Evolutionary conservation across 2,329 filamentous ascomycete genomes (phyloP), one percentile per base, ranked within the genome.

Genomic region (Ophiocordyceps camponoti-rufipedis): DNA sequence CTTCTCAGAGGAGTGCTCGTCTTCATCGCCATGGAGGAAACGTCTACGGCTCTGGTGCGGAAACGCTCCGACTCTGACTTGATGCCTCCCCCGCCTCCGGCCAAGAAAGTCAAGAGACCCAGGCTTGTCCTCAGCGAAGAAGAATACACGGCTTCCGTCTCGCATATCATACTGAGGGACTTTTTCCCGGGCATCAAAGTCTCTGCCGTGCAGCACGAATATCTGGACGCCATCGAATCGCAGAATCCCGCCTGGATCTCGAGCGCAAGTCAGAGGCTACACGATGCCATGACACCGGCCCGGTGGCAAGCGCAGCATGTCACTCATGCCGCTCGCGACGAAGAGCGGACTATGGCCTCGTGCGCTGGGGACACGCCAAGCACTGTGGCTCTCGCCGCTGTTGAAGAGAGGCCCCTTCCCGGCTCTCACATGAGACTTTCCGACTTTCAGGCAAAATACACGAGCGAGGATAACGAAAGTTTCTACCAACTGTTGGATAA

Each of bases 381-480:
- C 49, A 80, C 81, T 0, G 67, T 75, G 1, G 62, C 58, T 19
- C 62, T 63, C 35, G 58, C 62, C 10, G 58, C 56, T 19, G 55
- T 58, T 14, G 57, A 59, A 16, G 59, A 63, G 44, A 67, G 64
- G 45, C 65, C 66, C 47, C 62, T 70, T 31, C 68, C 85, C 16
- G 80, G 94, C 58, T 78, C 80, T 40, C 81, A 80, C 53, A 78
- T 96, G 69, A 87, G 82, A 48, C 71, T 98, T 1, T 78, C 80
- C 45, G 76, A 80, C 1, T 98, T 95, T 55, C 91, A 98, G 58
- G 74, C 83, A 3, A 89, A 85, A 53, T 96, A 95, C 64, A 98
- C 89, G 1, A 94, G 86, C 56, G 91, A 98, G 62, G 91, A 98
- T 60, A 96, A 96, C 57, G 91, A 95, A 58, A 93, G 85, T 54